phyloP scores from a whole-genome alignment of 306 rosid species.

The Gynostemma pentaphyllum region DNA sequence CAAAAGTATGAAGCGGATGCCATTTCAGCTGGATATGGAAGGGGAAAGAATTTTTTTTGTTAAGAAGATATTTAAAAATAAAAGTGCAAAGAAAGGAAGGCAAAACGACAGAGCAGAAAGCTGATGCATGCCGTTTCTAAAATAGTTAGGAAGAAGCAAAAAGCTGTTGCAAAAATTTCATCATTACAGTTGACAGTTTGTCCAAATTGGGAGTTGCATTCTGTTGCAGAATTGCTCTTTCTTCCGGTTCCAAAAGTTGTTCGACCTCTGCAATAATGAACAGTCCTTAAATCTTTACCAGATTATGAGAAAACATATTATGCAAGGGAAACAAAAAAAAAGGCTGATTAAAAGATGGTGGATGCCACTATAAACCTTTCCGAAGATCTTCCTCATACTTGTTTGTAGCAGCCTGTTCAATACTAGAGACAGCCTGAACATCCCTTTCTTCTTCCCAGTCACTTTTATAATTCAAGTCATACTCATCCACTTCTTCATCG shows the following conservation, averaged over 20 bases:
- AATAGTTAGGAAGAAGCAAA: background rate
- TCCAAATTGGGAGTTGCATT: constrained; percentile 47
- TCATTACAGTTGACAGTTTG: constrained; percentile 57
- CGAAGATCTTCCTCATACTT: constrained; percentile 39
- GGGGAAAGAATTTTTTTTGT: constrained; percentile 5
- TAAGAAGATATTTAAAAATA: constrained; percentile 3
- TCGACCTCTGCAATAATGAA: constrained; percentile 61
- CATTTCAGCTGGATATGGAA: constrained; percentile 54
- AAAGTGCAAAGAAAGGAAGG: background rate
- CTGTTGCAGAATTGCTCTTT: constrained; percentile 56
- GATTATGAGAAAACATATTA: background rate
- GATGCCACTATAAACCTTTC: constrained; percentile 36
- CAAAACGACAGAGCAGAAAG: background rate
- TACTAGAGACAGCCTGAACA: constrained; percentile 20
- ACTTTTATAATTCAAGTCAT: constrained; percentile 37
- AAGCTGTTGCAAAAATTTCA: background rate
- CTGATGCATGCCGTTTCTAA: background rate
- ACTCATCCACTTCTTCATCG: constrained; percentile 35
- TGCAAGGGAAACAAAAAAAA: background rate
- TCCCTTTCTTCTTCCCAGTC: constrained; percentile 45
- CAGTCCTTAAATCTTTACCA: background rate
- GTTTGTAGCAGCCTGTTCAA: constrained; percentile 21
- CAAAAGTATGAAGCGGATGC: constrained; percentile 65
- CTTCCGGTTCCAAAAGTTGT: constrained; percentile 71
- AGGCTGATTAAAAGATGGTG: background rate